phyloP scores from a whole-genome alignment of 495 filamentous ascomycete genomes.

The Talaromyces trachyspermus region DNA sequence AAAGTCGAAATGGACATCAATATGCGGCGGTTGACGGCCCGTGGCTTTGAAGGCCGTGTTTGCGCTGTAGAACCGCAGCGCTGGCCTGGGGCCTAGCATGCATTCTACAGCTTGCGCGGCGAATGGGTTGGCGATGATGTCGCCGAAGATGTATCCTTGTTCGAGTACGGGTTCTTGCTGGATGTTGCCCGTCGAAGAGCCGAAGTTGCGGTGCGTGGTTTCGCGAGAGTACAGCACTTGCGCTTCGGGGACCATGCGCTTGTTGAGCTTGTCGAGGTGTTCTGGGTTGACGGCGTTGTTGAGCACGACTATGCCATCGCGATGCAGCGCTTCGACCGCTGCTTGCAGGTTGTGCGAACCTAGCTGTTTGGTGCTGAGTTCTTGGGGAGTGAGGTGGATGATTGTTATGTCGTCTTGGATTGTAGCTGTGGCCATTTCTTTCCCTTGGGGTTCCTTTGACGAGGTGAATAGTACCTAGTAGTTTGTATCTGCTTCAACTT shows the following conservation, averaged over 20 bases:
- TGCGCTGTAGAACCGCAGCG: constrained; percentile 43
- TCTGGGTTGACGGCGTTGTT: constrained; percentile 35
- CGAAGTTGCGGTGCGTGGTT: constrained; percentile 42
- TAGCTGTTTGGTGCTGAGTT: constrained; percentile 18
- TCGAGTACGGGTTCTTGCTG: constrained; percentile 45
- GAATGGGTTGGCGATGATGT: constrained; percentile 40
- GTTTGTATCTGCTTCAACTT: too few relatives aligned
- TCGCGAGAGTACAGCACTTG: constrained; percentile 28
- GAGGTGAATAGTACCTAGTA: too few relatives aligned
- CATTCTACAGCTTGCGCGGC: constrained; percentile 41
- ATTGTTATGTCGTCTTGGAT: constrained; percentile 9
- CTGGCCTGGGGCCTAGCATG: constrained; percentile 40
- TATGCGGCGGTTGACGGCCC: constrained; percentile 44
- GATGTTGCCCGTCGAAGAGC: constrained; percentile 44
- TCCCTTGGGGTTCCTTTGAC: too few relatives aligned
- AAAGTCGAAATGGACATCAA: constrained; percentile 48
- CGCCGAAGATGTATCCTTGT: constrained; percentile 29
- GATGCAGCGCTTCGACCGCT: constrained; percentile 42
- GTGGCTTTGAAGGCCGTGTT: constrained; percentile 42
- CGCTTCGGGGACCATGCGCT: constrained; percentile 46
- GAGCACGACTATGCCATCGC: constrained; percentile 54
- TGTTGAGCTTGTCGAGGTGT: constrained; percentile 42
- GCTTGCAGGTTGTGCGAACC: constrained; percentile 41
- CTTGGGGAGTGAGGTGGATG: constrained; percentile 13
- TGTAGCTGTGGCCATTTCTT: constrained; percentile 4